phyloP scores from a whole-genome alignment of 1,284 basidiomycete species.

The Ustilago curta region DNA sequence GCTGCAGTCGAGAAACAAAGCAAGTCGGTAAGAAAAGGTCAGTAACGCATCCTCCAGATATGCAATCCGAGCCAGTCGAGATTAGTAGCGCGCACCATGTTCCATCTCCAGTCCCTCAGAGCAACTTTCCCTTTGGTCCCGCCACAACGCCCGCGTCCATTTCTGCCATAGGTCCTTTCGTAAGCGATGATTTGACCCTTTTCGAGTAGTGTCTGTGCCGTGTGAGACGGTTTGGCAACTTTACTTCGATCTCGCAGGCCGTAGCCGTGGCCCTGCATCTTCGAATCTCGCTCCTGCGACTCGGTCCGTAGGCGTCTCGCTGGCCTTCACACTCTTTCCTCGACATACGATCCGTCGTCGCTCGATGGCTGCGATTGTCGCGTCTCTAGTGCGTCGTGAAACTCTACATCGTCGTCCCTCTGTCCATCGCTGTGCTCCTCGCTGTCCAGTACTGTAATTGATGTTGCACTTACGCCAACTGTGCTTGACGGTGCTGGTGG shows the following conservation, averaged over 20 bases:
- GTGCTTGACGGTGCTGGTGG: conserved; percentile 36
- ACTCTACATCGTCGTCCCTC: neutral
- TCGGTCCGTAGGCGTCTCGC: neutral
- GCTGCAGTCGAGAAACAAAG: neutral
- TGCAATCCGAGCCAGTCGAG: neutral
- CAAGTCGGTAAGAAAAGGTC: neutral
- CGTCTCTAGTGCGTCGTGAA: too few species aligned
- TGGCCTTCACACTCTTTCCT: neutral
- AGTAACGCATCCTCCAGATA: neutral
- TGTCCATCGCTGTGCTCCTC: neutral
- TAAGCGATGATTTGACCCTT: neutral
- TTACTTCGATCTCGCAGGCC: conserved; percentile 25
- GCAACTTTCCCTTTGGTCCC: conserved; percentile 6
- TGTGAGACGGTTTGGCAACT: conserved; percentile 7
- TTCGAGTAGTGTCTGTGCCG: conserved; percentile 4
- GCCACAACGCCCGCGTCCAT: conserved; percentile 3
- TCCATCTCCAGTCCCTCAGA: conserved; percentile 14
- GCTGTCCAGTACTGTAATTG: neutral
- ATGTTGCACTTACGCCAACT: conserved; percentile 37
- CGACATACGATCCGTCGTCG: neutral
- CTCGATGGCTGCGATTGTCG: neutral
- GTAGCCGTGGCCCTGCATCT: conserved; percentile 3
- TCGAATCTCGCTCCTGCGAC: neutral
- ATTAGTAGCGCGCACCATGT: conserved; percentile 25
- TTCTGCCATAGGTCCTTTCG: conserved; percentile 13